Percentiles rank a stretch among this genome's conserved stretches.
These are phyloP conservation scores for Vitis hybrid DNA, from an alignment of 177 flowering plant species.

Conservation along the genomic window DNA sequence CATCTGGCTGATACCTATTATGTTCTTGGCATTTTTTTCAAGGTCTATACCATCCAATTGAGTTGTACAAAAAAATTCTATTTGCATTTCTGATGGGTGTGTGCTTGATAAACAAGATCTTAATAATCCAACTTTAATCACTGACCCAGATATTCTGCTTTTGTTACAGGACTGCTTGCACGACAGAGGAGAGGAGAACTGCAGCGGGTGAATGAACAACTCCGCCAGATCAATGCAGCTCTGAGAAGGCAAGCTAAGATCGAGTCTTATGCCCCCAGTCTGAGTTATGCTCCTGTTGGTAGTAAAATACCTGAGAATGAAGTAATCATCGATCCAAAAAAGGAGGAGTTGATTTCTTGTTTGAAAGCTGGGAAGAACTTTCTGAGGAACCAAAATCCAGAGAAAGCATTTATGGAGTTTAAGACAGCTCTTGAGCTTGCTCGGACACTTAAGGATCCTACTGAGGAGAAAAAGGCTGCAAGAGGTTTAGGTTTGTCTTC, in stretches of 20 bases:
- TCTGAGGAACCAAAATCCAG: constrained; percentile 78
- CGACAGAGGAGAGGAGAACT: constrained; percentile 84
- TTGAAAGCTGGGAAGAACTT: constrained; percentile 78
- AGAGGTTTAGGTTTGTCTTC: constrained; percentile 80
- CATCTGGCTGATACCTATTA: too few species aligned
- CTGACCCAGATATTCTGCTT: neutral
- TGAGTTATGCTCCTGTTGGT: constrained; percentile 91
- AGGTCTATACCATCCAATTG: too few species aligned
- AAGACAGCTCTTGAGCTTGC: constrained; percentile 85
- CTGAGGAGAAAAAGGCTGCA: constrained; percentile 92
- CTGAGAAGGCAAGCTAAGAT: constrained; percentile 95
- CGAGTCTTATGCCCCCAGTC: constrained; percentile 87
- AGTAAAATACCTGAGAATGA: constrained; percentile 63
- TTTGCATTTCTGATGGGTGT: too few species aligned
- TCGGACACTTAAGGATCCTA: constrained; percentile 63
- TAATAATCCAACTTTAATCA: too few species aligned
- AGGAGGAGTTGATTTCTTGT: constrained; percentile 63
- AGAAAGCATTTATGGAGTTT: constrained; percentile 70
- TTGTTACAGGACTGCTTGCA: constrained; percentile 73
- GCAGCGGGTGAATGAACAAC: constrained; percentile 72
- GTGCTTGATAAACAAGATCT: too few species aligned
- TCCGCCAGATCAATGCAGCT: constrained; percentile 91
- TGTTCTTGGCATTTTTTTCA: too few species aligned
- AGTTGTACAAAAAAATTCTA: too few species aligned
- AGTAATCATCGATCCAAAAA: constrained; percentile 73